Conservation (phyloP, 108 stramenopile genomes). For the Seminavis robusta region DNA sequence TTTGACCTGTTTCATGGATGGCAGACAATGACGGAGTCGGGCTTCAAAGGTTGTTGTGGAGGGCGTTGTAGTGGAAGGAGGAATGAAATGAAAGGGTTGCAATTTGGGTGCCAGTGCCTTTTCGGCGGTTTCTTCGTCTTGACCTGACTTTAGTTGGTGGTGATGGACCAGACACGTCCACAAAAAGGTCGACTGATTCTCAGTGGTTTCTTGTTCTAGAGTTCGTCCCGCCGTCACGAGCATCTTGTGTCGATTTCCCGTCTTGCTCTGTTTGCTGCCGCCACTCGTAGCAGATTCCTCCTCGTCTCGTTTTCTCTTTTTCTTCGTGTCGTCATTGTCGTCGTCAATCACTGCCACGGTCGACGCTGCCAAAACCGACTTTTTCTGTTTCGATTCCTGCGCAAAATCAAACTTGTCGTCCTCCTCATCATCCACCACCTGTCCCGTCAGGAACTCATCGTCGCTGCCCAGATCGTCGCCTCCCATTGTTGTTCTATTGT, state of each 20-base stretch:
- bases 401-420: too few species aligned
- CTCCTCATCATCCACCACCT: conserved; percentile 16
- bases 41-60: too few species aligned
- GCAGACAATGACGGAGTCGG: too few species aligned
- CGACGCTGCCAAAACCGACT: not conserved
- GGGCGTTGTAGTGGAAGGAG: too few species aligned
- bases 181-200: too few species aligned
- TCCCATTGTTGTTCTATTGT: conserved; percentile 43
- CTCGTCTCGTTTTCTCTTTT: not conserved
- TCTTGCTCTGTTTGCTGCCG: not conserved
- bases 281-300: not conserved
- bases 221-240: not conserved
- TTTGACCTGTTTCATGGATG: conserved; percentile 59
- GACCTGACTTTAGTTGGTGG: too few species aligned
- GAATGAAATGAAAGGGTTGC: too few species aligned
- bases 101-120: too few species aligned
- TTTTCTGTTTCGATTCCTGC: conserved; percentile 2
- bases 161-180: too few species aligned
- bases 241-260: not conserved
- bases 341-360: conserved; percentile 4
- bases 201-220: too few species aligned
- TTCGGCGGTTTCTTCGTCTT: too few species aligned
- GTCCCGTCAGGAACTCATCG: conserved; percentile 61
- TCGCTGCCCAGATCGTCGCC: conserved; percentile 84
- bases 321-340: not conserved